Conservation (phyloP, 1,284 basidiomycete species). For the Apiotrichum akiyoshidainum region DNA sequence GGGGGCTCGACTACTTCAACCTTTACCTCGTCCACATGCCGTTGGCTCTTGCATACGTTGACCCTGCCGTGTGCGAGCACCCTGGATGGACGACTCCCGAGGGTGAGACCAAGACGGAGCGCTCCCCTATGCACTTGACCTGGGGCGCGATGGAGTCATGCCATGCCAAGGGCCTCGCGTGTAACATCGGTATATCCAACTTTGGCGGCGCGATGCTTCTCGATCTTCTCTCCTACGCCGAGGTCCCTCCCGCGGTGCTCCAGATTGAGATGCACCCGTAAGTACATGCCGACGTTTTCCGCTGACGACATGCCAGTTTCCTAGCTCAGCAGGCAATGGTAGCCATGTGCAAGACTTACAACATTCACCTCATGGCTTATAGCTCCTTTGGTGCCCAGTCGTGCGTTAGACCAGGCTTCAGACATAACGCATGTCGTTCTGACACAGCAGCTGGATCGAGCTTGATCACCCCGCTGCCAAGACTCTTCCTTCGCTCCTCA, state of each 20-base stretch:
- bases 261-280: slow-evolving; percentile 72
- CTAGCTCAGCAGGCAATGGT: slow-evolving; percentile 66
- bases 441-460: slow-evolving; percentile 58
- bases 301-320: slow-evolving; percentile 37
- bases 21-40: slow-evolving; percentile 67
- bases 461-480: slow-evolving; percentile 40
- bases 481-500: slow-evolving; percentile 13
- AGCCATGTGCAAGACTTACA: slow-evolving; percentile 58
- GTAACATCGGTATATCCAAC: slow-evolving; percentile 81
- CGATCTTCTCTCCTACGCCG: slow-evolving; percentile 61
- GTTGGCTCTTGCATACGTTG: slow-evolving; percentile 8
- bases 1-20: slow-evolving; percentile 68
- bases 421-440: neutral
- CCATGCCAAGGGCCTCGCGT: slow-evolving; percentile 64
- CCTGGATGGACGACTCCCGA: slow-evolving; percentile 7
- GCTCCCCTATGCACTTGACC: slow-evolving; percentile 49
- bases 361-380: slow-evolving; percentile 71
- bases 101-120: slow-evolving; percentile 6
- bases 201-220: slow-evolving; percentile 53
- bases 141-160: slow-evolving; percentile 73
- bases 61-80: slow-evolving; percentile 8
- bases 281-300: neutral
- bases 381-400: slow-evolving; percentile 68
- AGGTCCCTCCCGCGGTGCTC: slow-evolving; percentile 65
- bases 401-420: neutral